These are phyloP conservation scores for Aureobasidium vineae DNA, from an alignment of 2,329 filamentous ascomycete species.

Conservation along the genomic window DNA sequence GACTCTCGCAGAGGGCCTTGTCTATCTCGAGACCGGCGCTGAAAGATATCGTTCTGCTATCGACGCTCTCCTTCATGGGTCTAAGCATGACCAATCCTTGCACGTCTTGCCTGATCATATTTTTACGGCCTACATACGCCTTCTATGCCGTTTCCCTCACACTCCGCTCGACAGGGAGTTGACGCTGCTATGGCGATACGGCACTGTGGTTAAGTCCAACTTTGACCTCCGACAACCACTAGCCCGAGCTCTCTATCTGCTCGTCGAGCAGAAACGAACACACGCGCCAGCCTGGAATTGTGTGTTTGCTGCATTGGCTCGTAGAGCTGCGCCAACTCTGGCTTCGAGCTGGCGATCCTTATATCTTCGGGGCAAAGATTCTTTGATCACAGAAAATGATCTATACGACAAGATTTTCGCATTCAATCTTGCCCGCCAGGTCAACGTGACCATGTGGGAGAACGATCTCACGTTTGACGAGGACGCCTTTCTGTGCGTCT, in stretches of 20 bases:
- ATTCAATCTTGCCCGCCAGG: conserved; percentile 33
- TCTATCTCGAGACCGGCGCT: conserved; percentile 45
- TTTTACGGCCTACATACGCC: conserved; percentile 53
- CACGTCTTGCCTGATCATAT: conserved; percentile 37
- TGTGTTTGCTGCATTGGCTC: conserved; percentile 33
- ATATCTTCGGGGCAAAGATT: not conserved
- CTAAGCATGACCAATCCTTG: not conserved
- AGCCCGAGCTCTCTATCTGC: conserved; percentile 34
- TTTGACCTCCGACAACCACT: conserved; percentile 30
- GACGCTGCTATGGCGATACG: not conserved
- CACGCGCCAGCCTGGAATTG: conserved; percentile 33
- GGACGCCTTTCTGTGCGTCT: conserved; percentile 35
- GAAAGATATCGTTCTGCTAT: not conserved
- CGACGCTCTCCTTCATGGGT: conserved; percentile 29
- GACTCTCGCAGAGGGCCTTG: conserved; percentile 49
- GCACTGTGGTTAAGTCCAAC: not conserved
- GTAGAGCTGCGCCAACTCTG: conserved; percentile 10
- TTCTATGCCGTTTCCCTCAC: conserved; percentile 50
- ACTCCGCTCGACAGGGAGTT: conserved; percentile 33
- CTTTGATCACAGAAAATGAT: not conserved
- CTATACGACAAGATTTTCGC: conserved; percentile 26
- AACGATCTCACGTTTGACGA: conserved; percentile 40
- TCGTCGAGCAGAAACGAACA: conserved; percentile 30
- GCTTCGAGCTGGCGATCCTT: conserved; percentile 9
- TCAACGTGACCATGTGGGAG: conserved; percentile 36